phyloP scores from a whole-genome alignment of 192 early-diverging fungal genomes.

The Helicostylum pulchrum region DNA sequence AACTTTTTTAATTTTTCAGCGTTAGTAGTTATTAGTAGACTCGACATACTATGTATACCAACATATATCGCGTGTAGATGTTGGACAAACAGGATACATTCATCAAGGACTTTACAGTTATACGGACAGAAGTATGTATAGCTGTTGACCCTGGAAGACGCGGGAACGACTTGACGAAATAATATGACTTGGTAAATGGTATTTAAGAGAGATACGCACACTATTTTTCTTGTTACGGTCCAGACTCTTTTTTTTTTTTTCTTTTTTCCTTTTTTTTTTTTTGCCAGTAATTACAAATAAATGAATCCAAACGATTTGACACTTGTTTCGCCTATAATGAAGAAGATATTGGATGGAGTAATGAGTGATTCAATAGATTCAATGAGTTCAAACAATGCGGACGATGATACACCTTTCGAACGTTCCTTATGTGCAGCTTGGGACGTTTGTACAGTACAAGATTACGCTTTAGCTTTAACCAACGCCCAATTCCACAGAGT shows the following conservation, averaged over 20 bases:
- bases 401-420: slow-evolving; percentile 35
- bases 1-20: neutral
- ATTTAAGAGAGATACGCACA: too few species aligned
- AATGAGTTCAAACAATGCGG: neutral
- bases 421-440: slow-evolving; percentile 31
- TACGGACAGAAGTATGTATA: too few species aligned
- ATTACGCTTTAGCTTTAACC: slow-evolving; percentile 24
- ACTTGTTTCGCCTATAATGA: slow-evolving; percentile 22
- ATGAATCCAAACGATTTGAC: slow-evolving; percentile 8
- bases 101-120: too few species aligned
- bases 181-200: too few species aligned
- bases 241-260: neutral
- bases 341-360: slow-evolving; percentile 23
- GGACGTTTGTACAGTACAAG: slow-evolving; percentile 30
- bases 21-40: too few species aligned
- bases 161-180: too few species aligned
- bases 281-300: neutral
- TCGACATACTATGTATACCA: too few species aligned
- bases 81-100: too few species aligned
- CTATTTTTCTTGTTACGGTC: too few species aligned
- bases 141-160: too few species aligned
- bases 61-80: too few species aligned
- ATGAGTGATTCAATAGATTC: slow-evolving; percentile 4
- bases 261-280: neutral
- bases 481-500: slow-evolving; percentile 22